Conservation (phyloP, 306 rosid genomes). For the Malus orientalis region DNA sequence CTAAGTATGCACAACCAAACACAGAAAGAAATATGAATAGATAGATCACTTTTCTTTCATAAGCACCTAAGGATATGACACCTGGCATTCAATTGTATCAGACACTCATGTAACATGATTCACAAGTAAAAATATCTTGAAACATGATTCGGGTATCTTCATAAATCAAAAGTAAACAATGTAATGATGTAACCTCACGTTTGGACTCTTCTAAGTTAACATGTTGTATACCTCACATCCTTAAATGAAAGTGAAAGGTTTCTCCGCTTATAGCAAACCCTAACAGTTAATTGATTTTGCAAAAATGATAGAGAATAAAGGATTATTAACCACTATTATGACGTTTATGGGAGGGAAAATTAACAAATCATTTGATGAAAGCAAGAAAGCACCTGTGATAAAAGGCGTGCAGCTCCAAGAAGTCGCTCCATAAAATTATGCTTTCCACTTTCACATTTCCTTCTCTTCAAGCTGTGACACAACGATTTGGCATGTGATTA, state of each 20-base stretch:
- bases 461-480: slow-evolving; percentile 62
- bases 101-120: background rate
- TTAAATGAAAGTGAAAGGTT: background rate
- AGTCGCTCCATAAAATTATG: slow-evolving; percentile 73
- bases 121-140: background rate
- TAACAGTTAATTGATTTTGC: background rate
- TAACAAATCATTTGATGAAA: background rate
- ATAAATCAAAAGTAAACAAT: background rate
- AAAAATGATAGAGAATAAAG: background rate
- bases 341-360: background rate
- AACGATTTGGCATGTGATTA: slow-evolving; percentile 13
- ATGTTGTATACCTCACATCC: background rate
- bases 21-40: background rate
- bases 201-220: background rate
- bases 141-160: background rate
- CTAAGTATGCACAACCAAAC: background rate
- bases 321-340: background rate
- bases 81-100: background rate
- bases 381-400: slow-evolving; percentile 45
- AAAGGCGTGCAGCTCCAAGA: slow-evolving; percentile 67
- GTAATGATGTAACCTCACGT: background rate
- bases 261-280: background rate
- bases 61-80: background rate
- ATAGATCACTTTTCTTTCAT: background rate
- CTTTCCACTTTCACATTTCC: slow-evolving; percentile 53